phyloP scores from a whole-genome alignment of 2,329 filamentous ascomycete species.

The Parasarocladium wereldwijsianum region DNA sequence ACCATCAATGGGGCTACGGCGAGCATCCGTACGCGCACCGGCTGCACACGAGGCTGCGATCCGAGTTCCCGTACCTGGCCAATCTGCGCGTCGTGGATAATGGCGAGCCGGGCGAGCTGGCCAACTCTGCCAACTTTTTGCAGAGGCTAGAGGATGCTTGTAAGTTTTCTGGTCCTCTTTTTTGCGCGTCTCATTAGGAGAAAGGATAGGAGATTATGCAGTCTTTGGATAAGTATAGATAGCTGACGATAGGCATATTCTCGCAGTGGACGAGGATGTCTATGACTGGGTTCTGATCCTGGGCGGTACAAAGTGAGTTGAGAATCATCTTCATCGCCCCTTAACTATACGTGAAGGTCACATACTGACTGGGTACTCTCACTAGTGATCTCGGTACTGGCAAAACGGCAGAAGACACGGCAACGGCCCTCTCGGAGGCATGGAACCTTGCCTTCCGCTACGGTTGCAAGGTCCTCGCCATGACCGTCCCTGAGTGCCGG shows the following conservation, averaged over 20 bases:
- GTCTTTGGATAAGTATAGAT: too few species aligned
- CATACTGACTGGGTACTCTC: not conserved
- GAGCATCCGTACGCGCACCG: slow-evolving; percentile 38
- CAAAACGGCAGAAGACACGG: slow-evolving; percentile 25
- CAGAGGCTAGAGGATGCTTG: slow-evolving; percentile 1
- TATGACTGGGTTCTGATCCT: slow-evolving; percentile 50
- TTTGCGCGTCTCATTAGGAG: too few species aligned
- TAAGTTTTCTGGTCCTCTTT: too few species aligned
- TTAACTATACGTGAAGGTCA: not conserved
- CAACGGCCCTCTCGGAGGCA: slow-evolving; percentile 28
- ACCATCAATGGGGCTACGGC: slow-evolving; percentile 22
- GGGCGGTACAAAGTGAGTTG: slow-evolving; percentile 46
- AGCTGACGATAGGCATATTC: too few species aligned
- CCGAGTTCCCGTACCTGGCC: slow-evolving; percentile 27
- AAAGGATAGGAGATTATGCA: too few species aligned
- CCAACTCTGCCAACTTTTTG: slow-evolving; percentile 11
- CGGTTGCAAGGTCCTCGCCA: slow-evolving; percentile 41
- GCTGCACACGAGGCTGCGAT: slow-evolving; percentile 30
- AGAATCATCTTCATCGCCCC: not conserved
- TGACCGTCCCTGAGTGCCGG: slow-evolving; percentile 44
- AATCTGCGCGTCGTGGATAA: slow-evolving; percentile 30
- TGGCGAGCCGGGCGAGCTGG: slow-evolving; percentile 37
- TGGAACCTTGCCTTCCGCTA: slow-evolving; percentile 35
- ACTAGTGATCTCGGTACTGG: slow-evolving; percentile 35
- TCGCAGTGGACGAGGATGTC: slow-evolving; percentile 6